A percentile compares a stretch with the other conserved stretches of the same genome.
Conservation (phyloP, 192 early-diverging fungal species). For the Coemansia sp. region DNA sequence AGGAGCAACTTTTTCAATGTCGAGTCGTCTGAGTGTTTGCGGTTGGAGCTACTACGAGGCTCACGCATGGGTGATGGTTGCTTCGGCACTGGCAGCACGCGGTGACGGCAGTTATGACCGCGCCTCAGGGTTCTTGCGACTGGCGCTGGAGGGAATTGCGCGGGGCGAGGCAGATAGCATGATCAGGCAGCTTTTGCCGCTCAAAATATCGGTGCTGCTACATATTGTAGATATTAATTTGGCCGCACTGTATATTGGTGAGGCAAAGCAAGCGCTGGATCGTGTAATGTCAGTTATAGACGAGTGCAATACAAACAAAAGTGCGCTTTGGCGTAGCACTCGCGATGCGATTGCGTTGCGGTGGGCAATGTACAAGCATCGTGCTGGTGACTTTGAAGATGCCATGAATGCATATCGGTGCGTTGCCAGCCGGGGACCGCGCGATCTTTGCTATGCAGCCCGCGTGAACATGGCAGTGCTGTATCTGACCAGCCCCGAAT, state of each 20-base stretch:
- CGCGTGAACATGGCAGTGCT: constrained; percentile 24
- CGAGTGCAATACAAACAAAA: neutral
- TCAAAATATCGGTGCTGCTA: constrained; percentile 34
- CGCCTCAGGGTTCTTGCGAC: constrained; percentile 27
- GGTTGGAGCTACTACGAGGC: constrained; percentile 47
- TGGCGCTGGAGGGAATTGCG: constrained; percentile 38
- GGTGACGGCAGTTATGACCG: constrained; percentile 26
- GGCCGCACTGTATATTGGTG: constrained; percentile 17
- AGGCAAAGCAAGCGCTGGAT: constrained; percentile 36
- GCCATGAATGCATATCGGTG: constrained; percentile 37
- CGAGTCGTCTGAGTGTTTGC: constrained; percentile 5
- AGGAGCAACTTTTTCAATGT: constrained; percentile 18
- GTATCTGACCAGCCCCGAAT: constrained; percentile 7
- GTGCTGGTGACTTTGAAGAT: constrained; percentile 31
- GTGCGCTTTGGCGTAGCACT: constrained; percentile 20
- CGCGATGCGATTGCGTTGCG: constrained; percentile 34
- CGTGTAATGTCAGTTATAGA: constrained; percentile 16
- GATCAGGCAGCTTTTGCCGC: constrained; percentile 12
- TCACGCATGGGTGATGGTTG: constrained; percentile 49
- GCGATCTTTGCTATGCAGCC: constrained; percentile 25
- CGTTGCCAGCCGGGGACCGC: constrained; percentile 10
- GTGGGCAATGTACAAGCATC: constrained; percentile 52
- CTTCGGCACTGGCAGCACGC: constrained; percentile 21
- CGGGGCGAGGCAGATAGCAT: constrained; percentile 35
- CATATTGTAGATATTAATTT: constrained; percentile 21